Percentiles rank a stretch among this genome's conserved stretches.
Evolutionary conservation across 345 rosid genomes (phyloP).

Genomic region (Atalantia buxifolia): DNA sequence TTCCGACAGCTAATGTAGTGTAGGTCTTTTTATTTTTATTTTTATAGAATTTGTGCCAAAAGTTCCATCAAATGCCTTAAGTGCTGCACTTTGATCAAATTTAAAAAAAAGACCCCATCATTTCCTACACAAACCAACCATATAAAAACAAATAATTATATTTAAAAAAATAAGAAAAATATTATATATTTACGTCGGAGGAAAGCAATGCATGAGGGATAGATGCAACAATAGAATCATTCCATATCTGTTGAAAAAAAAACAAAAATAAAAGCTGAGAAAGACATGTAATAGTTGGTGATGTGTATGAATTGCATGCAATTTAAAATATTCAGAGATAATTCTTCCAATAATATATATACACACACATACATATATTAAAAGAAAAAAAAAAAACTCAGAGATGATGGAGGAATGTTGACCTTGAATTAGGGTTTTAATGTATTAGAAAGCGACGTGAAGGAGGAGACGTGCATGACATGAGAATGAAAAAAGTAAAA

Average conservation of each 20-base stretch:
- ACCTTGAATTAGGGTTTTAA: conserved; percentile 12
- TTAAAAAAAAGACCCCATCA: conserved; percentile 30
- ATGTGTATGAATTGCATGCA: conserved; percentile 30
- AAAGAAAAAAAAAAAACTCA: background rate
- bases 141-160: background rate
- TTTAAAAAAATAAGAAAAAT: background rate
- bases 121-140: conserved; percentile 29
- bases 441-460: conserved; percentile 38
- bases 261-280: conserved; percentile 30
- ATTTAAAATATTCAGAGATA: background rate
- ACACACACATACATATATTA: too few relatives aligned
- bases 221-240: conserved; percentile 66
- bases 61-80: conserved; percentile 22
- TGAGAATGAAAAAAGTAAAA: conserved; percentile 15
- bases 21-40: background rate
- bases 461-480: conserved; percentile 63
- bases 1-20: conserved; percentile 9
- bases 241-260: conserved; percentile 37
- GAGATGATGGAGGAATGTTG: conserved; percentile 22
- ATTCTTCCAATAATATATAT: background rate
- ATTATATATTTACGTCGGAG: conserved; percentile 58
- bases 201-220: conserved; percentile 90
- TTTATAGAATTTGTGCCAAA: conserved; percentile 15
- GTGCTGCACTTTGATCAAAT: conserved; percentile 54
- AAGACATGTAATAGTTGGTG: conserved; percentile 36